phyloP scores from a whole-genome alignment of 2,329 filamentous ascomycete genomes.

The Fusarium sp. region DNA sequence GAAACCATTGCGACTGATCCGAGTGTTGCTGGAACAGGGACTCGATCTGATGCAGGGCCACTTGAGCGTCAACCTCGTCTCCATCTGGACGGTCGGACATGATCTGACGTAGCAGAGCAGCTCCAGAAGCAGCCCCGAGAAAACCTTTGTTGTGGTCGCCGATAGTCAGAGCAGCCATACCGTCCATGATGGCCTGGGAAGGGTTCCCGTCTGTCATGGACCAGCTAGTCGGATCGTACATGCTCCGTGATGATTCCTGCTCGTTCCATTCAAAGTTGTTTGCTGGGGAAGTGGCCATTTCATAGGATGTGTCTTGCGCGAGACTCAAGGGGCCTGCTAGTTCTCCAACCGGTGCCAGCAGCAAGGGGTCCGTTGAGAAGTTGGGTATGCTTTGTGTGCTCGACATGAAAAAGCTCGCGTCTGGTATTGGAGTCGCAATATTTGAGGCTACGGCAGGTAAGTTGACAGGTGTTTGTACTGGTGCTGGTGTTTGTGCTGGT shows the following conservation, averaged over 20 bases:
- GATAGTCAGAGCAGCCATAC: conserved; percentile 27
- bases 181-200: conserved; percentile 29
- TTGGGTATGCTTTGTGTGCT: conserved; percentile 6
- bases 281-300: conserved; percentile 3
- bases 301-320: conserved; percentile 1
- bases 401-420: conserved; percentile 11
- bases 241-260: conserved; percentile 26
- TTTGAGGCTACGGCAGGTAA: conserved; percentile 7
- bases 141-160: conserved; percentile 30
- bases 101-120: conserved; percentile 26
- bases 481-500: conserved; percentile 3
- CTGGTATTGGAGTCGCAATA: conserved; percentile 9
- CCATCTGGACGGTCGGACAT: conserved; percentile 27
- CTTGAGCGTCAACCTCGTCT: conserved; percentile 22
- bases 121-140: conserved; percentile 26
- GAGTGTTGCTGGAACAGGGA: conserved; percentile 29
- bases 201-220: conserved; percentile 22
- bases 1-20: conserved; percentile 27
- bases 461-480: conserved; percentile 9
- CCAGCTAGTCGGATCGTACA: conserved; percentile 20
- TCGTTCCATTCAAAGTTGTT: conserved; percentile 33
- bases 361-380: conserved; percentile 13
- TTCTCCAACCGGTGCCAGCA: conserved; percentile 23
- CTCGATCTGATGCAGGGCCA: conserved; percentile 25
- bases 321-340: conserved; percentile 7